phyloP scores from a whole-genome alignment of 805 yeast genomes.

The Starmerella asiatica region DNA sequence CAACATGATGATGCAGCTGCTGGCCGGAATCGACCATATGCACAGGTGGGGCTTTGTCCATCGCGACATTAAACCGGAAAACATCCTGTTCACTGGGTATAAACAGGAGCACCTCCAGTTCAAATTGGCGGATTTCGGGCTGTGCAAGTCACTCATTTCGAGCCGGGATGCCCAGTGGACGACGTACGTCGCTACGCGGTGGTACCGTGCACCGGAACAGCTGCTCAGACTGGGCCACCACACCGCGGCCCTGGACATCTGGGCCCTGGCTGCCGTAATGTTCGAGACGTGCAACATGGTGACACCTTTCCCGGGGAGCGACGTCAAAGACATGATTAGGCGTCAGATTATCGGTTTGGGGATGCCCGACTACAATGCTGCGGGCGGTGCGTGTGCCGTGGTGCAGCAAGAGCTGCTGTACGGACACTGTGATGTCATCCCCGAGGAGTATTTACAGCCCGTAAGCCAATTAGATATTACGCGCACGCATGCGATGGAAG shows the following conservation, averaged over 20 bases:
- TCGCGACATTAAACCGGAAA: slow-evolving; percentile 90
- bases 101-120: slow-evolving; percentile 37
- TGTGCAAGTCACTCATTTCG: slow-evolving; percentile 49
- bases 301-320: slow-evolving; percentile 75
- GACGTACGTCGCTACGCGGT: slow-evolving; percentile 83
- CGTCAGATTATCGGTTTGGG: slow-evolving; percentile 58
- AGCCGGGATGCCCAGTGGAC: slow-evolving; percentile 44
- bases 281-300: slow-evolving; percentile 55
- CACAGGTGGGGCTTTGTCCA: slow-evolving; percentile 60
- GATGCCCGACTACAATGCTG: slow-evolving; percentile 38
- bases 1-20: slow-evolving; percentile 25
- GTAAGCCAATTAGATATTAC: no score
- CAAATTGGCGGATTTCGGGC: slow-evolving; percentile 90
- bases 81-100: slow-evolving; percentile 57
- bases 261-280: slow-evolving; percentile 86
- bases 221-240: slow-evolving; percentile 40
- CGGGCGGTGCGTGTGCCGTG: slow-evolving; percentile 16
- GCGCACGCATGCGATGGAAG: not conserved
- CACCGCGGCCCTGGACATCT: slow-evolving; percentile 69
- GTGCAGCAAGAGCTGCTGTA: slow-evolving; percentile 24
- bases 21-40: slow-evolving; percentile 70
- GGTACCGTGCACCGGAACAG: slow-evolving; percentile 94
- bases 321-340: slow-evolving; percentile 67
- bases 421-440: not conserved
- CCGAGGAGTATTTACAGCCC: not conserved